Evolutionary conservation across 106 monocot genomes (phyloP), one percentile per base, ranked within the genome.

Genomic region (Xerophyta viscosa): DNA sequence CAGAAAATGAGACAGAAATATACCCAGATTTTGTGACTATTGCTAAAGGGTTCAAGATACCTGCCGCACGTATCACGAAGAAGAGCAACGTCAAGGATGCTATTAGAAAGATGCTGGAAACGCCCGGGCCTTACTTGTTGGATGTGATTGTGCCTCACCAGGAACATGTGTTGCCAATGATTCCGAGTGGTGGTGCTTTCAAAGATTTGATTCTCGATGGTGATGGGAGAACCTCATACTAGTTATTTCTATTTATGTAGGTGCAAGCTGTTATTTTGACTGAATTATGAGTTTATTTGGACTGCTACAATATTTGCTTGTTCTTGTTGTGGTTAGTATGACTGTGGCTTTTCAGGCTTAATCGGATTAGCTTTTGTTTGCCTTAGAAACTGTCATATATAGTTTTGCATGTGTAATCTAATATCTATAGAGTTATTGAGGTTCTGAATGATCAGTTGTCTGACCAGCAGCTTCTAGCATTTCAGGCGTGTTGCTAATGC

Each of bases 91-190:
- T 93, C 14, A 71, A 58, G 31, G 83, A 75, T 8, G 93, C 87
- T 4, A 73, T 93, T 13, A 71, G 37, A 57, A 59, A 58, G 68
- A 93, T 93, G 93, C 49, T 87, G 62, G 80, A 93, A 13, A 87
- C 87, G 0, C 77, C 82, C 22, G 93, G 93, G 6, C 93, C 87
- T 0, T 93, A 80, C 65, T 57, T 93, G 41, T 56, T 93, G 71
- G 93, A 93, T 63, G 55, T 88, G 15, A 66, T 93, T 22, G 87
- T 93, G 25, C 92, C 92, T 5, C 87, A 83, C 51, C 83, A 93
- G 50, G 92, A 93, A 52, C 92, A 93, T 61, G 92, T 87, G 42
- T 54, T 92, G 66, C 92, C 92, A 18, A 92, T 92, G 92, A 92
- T 92, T 41, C 92, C 92, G 20, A 83, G 83, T 59, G 87, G 80